A percentile compares a stretch with the other conserved stretches of the same genome.
Evolutionary conservation across 2,329 filamentous ascomycete genomes (phyloP).

Genomic region (Neopestalotiopsis sp.): DNA sequence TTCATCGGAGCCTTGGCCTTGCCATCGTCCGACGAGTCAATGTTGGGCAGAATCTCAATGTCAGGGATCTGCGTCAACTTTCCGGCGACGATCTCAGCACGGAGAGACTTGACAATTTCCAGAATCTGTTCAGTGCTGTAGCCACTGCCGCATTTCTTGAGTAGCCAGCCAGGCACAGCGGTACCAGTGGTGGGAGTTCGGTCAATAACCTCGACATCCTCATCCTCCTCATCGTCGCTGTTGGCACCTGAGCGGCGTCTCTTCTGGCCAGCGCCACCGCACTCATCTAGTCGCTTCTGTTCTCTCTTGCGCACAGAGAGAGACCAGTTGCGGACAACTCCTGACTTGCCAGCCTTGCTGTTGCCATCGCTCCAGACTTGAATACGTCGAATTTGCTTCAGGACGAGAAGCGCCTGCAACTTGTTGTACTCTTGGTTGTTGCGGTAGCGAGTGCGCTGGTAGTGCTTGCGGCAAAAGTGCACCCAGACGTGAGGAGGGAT

Average conservation of each 20-base stretch:
- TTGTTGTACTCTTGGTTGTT: slow-evolving; percentile 65
- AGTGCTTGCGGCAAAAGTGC: slow-evolving; percentile 81
- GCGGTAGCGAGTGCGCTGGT: slow-evolving; percentile 78
- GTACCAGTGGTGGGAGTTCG: slow-evolving; percentile 33
- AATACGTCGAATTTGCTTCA: slow-evolving; percentile 66
- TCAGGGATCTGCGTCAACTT: slow-evolving; percentile 56
- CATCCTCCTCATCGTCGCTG: slow-evolving; percentile 38
- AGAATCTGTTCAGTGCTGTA: slow-evolving; percentile 55
- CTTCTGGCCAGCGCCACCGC: slow-evolving; percentile 39
- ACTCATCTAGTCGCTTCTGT: slow-evolving; percentile 58
- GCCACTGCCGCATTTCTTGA: slow-evolving; percentile 49
- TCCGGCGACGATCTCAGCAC: slow-evolving; percentile 49
- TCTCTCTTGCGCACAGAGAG: slow-evolving; percentile 70
- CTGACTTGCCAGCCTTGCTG: slow-evolving; percentile 38
- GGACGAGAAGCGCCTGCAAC: slow-evolving; percentile 68
- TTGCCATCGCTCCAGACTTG: slow-evolving; percentile 67
- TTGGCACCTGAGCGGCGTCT: slow-evolving; percentile 37
- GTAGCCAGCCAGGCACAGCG: slow-evolving; percentile 56
- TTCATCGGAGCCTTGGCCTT: slow-evolving; percentile 33
- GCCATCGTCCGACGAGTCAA: slow-evolving; percentile 42
- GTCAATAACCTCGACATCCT: slow-evolving; percentile 35
- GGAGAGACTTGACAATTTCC: slow-evolving; percentile 51
- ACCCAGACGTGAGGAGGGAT: slow-evolving; percentile 77
- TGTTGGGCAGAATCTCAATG: slow-evolving; percentile 64
- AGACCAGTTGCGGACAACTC: slow-evolving; percentile 64